Evolutionary conservation across 805 yeast species (phyloP).

Genomic region (Saturnispora silvae): DNA sequence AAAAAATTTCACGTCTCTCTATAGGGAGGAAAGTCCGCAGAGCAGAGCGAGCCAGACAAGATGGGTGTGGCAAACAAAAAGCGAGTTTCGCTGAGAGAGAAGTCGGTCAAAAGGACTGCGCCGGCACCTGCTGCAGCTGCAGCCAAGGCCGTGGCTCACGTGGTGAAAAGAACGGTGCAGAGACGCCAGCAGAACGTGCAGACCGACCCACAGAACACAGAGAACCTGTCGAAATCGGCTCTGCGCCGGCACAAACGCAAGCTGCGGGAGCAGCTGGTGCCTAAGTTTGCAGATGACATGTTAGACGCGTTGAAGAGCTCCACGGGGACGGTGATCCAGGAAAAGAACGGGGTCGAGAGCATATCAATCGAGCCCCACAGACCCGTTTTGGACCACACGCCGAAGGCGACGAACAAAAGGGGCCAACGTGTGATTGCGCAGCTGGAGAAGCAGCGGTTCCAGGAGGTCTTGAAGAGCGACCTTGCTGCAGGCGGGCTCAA

Average conservation of each 20-base stretch:
- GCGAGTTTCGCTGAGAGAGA: slow-evolving; percentile 35
- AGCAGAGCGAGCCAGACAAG: too few relatives aligned
- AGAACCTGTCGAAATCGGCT: slow-evolving; percentile 56
- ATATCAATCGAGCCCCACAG: slow-evolving; percentile 18
- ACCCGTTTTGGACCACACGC: slow-evolving; percentile 27
- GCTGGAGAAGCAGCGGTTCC: slow-evolving; percentile 40
- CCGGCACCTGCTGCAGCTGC: slow-evolving; percentile 12
- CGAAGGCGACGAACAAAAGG: slow-evolving; percentile 26
- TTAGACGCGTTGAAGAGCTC: slow-evolving; percentile 39
- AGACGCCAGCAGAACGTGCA: not conserved
- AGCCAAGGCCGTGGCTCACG: slow-evolving; percentile 10
- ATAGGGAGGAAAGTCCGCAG: too few relatives aligned
- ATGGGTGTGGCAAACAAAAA: slow-evolving; percentile 28
- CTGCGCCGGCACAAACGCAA: slow-evolving; percentile 53
- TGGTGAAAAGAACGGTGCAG: slow-evolving; percentile 9
- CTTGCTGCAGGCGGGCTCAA: slow-evolving; percentile 46
- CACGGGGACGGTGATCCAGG: slow-evolving; percentile 12
- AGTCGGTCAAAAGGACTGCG: slow-evolving; percentile 25
- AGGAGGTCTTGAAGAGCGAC: slow-evolving; percentile 42
- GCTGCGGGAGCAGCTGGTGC: slow-evolving; percentile 51
- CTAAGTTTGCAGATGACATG: slow-evolving; percentile 54
- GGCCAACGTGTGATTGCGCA: slow-evolving; percentile 44
- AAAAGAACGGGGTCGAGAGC: slow-evolving; percentile 11
- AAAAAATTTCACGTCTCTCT: not conserved
- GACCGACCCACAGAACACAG: slow-evolving; percentile 24